Evolutionary conservation across 257 asterid species (phyloP).

Genomic region (Gentiana straminea): DNA sequence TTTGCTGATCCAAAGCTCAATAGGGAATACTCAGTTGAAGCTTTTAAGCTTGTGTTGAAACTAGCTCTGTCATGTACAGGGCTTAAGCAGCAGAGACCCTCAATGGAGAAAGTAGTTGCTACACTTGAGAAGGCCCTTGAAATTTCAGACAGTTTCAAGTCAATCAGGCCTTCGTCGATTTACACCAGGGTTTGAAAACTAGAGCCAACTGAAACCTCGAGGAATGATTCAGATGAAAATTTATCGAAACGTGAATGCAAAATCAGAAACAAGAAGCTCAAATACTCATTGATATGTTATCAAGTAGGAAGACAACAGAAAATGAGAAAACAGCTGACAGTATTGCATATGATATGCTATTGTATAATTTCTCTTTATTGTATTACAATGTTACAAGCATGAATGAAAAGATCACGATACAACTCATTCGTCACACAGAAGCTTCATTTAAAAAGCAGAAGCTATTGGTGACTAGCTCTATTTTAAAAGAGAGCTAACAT

Average conservation of each 20-base stretch:
- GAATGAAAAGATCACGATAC: constrained; percentile 12
- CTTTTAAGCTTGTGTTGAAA: constrained; percentile 35
- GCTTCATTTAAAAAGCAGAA: constrained; percentile 50
- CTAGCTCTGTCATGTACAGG: constrained; percentile 55
- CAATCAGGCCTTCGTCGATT: constrained; percentile 13
- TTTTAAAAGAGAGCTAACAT: constrained; percentile 36
- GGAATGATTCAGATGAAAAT: background rate
- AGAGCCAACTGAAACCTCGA: no score
- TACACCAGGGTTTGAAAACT: background rate
- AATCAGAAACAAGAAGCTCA: background rate
- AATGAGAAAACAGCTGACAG: background rate
- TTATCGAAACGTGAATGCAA: background rate
- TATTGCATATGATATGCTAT: background rate
- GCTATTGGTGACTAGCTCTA: constrained; percentile 48
- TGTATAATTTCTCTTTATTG: no score
- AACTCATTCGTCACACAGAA: constrained; percentile 11
- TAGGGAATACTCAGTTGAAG: constrained; percentile 46
- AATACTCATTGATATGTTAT: background rate
- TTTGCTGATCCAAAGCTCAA: constrained; percentile 63
- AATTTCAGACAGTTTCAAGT: constrained; percentile 23
- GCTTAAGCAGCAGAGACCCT: constrained; percentile 57
- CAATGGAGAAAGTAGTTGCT: constrained; percentile 47
- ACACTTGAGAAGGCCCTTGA: constrained; percentile 42
- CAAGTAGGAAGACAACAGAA: background rate
- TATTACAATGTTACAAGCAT: background rate